phyloP scores from a whole-genome alignment of 179 eudicot species.

The Silene coronaria region DNA sequence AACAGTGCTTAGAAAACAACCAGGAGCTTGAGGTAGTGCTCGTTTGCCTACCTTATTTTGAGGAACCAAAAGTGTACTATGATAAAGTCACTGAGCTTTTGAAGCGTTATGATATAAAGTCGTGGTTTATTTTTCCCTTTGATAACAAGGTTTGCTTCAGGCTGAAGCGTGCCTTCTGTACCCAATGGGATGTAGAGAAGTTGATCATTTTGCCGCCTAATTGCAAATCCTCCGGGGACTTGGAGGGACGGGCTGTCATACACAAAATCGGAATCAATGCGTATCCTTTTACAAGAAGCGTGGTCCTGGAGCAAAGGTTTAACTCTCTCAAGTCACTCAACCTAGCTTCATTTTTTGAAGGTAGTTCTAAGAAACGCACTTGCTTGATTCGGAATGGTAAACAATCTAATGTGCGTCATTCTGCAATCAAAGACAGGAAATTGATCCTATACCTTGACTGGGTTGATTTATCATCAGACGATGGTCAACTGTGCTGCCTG shows the following conservation, averaged over 20 bases:
- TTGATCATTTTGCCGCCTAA: not conserved
- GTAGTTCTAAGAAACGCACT: not conserved
- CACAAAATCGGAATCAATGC: not conserved
- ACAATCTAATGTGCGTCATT: not conserved
- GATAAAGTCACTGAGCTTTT: not conserved
- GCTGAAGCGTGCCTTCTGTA: not conserved
- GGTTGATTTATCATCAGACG: not conserved
- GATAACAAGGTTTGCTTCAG: not conserved
- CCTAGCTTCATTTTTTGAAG: not conserved
- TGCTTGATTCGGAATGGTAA: not conserved
- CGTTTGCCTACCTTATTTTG: not conserved
- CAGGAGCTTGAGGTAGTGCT: constrained; percentile 1
- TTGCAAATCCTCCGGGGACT: not conserved
- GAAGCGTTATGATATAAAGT: not conserved
- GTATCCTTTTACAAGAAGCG: not conserved
- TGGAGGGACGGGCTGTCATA: not conserved
- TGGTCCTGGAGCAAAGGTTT: not conserved
- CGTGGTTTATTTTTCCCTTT: not conserved
- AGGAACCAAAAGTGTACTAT: not conserved
- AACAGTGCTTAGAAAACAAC: not conserved
- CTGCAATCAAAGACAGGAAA: not conserved
- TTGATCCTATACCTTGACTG: not conserved
- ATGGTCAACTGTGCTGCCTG: not conserved
- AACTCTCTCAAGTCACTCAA: not conserved
- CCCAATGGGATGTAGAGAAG: not conserved